A percentile compares a stretch with the other conserved stretches of the same genome.
Conservation (phyloP, 1,284 basidiomycete genomes). For the Moniliophthora roreri region DNA sequence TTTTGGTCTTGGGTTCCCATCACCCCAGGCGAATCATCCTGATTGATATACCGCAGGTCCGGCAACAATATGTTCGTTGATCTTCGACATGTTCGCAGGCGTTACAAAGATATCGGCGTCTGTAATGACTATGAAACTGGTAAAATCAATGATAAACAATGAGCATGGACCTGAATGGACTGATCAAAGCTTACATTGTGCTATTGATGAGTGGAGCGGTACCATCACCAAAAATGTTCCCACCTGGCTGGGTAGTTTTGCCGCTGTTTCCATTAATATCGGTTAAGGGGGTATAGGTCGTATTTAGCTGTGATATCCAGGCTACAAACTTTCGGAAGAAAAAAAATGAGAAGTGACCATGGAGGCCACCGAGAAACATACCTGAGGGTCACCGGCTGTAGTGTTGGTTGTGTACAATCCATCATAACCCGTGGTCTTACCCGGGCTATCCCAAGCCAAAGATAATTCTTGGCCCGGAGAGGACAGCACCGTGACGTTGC, state of each 20-base stretch:
- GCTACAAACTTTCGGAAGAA: constrained; percentile 27
- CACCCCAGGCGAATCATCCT: constrained; percentile 30
- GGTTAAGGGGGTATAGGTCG: constrained; percentile 37
- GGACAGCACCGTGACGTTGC: no score
- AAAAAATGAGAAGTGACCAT: background rate
- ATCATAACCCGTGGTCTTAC: constrained; percentile 51
- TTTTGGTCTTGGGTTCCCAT: no score
- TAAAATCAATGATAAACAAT: background rate
- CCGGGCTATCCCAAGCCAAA: constrained; percentile 59
- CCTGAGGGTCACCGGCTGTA: constrained; percentile 42
- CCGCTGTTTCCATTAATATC: constrained; percentile 40
- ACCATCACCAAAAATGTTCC: constrained; percentile 39
- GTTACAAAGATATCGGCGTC: constrained; percentile 54
- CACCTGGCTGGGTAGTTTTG: constrained; percentile 49
- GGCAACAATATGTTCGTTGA: constrained; percentile 59
- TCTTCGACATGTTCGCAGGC: constrained; percentile 54
- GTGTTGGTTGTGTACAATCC: constrained; percentile 51
- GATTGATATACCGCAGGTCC: constrained; percentile 53
- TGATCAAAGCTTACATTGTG: constrained; percentile 39
- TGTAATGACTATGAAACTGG: constrained; percentile 54
- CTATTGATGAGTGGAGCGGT: constrained; percentile 42
- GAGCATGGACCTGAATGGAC: background rate
- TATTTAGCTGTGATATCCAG: constrained; percentile 64
- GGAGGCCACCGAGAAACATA: constrained; percentile 12
- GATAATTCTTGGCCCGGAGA: constrained; percentile 30